A percentile compares a stretch with the other conserved stretches of the same genome.
These are phyloP conservation scores for Lathyrus aphaca DNA, from an alignment of 306 rosid species.

Conservation along the genomic window DNA sequence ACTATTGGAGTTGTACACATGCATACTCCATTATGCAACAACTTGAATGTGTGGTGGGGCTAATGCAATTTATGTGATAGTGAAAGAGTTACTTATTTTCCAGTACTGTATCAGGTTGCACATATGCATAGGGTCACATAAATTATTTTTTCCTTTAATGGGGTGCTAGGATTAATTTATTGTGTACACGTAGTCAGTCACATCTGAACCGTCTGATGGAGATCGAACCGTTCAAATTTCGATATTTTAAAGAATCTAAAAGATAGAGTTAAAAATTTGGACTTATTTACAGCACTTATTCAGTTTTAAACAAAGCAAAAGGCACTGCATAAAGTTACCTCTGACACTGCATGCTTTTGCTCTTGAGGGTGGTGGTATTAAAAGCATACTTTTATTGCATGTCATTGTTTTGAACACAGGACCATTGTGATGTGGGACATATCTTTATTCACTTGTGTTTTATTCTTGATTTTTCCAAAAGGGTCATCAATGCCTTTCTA, in stretches of 20 bases:
- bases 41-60: constrained; percentile 43
- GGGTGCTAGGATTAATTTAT: constrained; percentile 20
- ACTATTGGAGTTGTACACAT: constrained; percentile 26
- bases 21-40: constrained; percentile 35
- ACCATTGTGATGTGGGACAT: constrained; percentile 44
- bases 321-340: constrained; percentile 43
- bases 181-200: background rate
- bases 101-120: constrained; percentile 34
- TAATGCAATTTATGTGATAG: constrained; percentile 35
- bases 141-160: constrained; percentile 28
- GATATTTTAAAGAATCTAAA: no score
- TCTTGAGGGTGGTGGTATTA: constrained; percentile 39
- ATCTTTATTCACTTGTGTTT: constrained; percentile 15
- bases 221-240: background rate
- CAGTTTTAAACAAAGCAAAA: constrained; percentile 40
- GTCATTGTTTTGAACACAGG: constrained; percentile 50
- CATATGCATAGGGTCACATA: constrained; percentile 35
- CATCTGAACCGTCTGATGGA: background rate
- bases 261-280: no score
- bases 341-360: constrained; percentile 45
- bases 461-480: constrained; percentile 24
- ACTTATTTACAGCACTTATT: constrained; percentile 31
- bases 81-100: constrained; percentile 34
- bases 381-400: constrained; percentile 46
- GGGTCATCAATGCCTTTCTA: constrained; percentile 39